Evolutionary conservation across 495 filamentous ascomycete species (phyloP).

Genomic region (Niebla homalea): DNA sequence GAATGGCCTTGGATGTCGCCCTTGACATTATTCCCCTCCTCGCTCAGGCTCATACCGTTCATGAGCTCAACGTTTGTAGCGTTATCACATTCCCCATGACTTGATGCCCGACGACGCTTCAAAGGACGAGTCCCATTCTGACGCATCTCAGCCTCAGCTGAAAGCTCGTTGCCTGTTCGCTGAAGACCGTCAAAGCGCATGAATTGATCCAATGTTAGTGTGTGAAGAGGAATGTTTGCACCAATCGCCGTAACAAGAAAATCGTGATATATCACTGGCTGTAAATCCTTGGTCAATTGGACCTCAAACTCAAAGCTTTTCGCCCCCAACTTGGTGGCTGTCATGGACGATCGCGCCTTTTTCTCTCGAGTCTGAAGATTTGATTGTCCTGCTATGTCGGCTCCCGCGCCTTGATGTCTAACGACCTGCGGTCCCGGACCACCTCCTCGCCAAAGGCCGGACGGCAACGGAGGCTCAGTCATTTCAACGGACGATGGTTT

Average conservation of each 20-base stretch:
- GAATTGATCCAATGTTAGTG: slow-evolving; percentile 26
- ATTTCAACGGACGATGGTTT: too few species aligned
- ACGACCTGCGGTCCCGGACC: too few species aligned
- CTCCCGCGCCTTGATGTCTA: slow-evolving; percentile 3
- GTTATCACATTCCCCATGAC: not conserved
- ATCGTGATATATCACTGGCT: slow-evolving; percentile 28
- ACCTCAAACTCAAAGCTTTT: slow-evolving; percentile 21
- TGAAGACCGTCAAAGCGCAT: slow-evolving; percentile 20
- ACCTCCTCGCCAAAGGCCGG: too few species aligned
- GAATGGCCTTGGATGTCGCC: slow-evolving; percentile 24
- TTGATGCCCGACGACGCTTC: slow-evolving; percentile 11
- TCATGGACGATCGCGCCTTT: too few species aligned
- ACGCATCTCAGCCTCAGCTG: slow-evolving; percentile 19
- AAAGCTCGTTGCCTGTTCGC: slow-evolving; percentile 27
- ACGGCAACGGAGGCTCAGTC: too few species aligned
- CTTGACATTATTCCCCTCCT: slow-evolving; percentile 27
- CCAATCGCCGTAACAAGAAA: slow-evolving; percentile 24
- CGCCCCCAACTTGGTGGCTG: too few species aligned
- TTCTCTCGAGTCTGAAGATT: too few species aligned
- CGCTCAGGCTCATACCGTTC: slow-evolving; percentile 25
- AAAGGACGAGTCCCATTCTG: slow-evolving; percentile 39
- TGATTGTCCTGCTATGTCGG: slow-evolving; percentile 13
- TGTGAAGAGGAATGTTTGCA: slow-evolving; percentile 24
- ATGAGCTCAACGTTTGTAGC: slow-evolving; percentile 11
- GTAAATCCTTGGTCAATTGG: slow-evolving; percentile 25